Evolutionary conservation across 176 grass and related monocot species (phyloP).

Genomic region (Eleusine coracana): DNA sequence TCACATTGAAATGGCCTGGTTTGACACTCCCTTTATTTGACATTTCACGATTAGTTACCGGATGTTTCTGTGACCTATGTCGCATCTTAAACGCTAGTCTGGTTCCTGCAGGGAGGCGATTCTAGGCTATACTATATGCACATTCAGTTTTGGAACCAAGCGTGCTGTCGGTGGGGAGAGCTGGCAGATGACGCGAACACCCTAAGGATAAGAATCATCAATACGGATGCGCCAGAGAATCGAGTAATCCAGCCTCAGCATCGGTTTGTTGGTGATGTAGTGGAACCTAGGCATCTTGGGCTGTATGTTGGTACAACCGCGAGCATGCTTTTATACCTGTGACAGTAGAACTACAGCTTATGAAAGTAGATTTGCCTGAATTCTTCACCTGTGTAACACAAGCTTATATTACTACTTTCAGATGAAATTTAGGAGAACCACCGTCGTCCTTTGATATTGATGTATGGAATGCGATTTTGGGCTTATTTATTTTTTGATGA

Average conservation of each 20-base stretch:
- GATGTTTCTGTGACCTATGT: conserved; percentile 6
- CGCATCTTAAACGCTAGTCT: not conserved
- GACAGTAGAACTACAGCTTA: not conserved
- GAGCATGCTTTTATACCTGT: not conserved
- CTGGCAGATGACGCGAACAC: not conserved
- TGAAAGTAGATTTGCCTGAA: not conserved
- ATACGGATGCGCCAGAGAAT: conserved; percentile 14
- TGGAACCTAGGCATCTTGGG: not conserved
- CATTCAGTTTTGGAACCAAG: conserved; percentile 1
- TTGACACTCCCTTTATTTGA: not conserved
- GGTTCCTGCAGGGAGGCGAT: conserved; percentile 21
- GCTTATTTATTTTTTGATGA: too few species aligned
- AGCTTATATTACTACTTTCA: not conserved
- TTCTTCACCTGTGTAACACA: not conserved
- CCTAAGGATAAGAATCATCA: not conserved
- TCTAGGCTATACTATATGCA: not conserved
- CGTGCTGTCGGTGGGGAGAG: not conserved
- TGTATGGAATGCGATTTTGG: not conserved
- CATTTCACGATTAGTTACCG: not conserved
- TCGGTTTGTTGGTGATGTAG: not conserved
- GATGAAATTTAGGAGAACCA: not conserved
- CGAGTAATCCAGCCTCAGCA: not conserved
- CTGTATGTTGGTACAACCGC: not conserved
- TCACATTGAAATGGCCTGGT: not conserved
- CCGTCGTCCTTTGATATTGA: not conserved